A percentile compares a stretch with the other conserved stretches of the same genome.
phyloP scores from a whole-genome alignment of 139 green algal genomes.

The Ettlia oleoabundans region DNA sequence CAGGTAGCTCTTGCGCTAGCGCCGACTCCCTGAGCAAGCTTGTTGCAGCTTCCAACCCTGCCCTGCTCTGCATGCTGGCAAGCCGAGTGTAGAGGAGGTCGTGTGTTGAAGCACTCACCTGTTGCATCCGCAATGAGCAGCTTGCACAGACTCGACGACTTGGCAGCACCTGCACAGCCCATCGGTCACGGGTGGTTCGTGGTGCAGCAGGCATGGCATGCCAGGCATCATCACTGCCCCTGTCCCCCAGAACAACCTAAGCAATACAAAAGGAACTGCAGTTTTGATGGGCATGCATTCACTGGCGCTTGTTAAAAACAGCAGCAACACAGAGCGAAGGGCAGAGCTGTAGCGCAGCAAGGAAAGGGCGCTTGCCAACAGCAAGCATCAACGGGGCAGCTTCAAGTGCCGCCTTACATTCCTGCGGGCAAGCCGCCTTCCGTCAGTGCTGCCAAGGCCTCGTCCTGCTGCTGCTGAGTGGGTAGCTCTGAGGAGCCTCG shows the following conservation, averaged over 20 bases:
- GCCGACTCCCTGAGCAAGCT: background rate
- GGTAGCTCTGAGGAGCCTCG: background rate
- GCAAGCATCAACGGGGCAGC: background rate
- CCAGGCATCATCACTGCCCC: too few species aligned
- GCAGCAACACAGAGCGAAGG: too few species aligned
- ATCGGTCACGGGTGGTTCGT: too few species aligned
- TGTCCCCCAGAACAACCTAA: too few species aligned
- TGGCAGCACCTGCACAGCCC: background rate
- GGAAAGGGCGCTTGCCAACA: background rate
- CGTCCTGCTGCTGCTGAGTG: background rate
- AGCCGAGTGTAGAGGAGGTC: background rate
- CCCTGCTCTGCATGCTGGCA: background rate
- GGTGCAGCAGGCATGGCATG: too few species aligned
- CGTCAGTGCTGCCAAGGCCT: background rate
- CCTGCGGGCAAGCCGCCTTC: background rate
- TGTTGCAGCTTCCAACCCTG: background rate
- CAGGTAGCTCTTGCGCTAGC: too few species aligned
- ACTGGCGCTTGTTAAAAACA: too few species aligned
- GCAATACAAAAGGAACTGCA: too few species aligned
- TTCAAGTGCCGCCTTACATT: background rate
- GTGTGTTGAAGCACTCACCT: background rate
- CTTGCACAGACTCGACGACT: background rate
- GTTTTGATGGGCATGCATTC: too few species aligned
- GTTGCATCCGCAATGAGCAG: background rate
- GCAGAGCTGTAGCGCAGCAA: too few species aligned